Percentiles rank a stretch among this genome's conserved stretches.
phyloP scores from a whole-genome alignment of 108 stramenopile genomes.

The Bacterosira constricta region DNA sequence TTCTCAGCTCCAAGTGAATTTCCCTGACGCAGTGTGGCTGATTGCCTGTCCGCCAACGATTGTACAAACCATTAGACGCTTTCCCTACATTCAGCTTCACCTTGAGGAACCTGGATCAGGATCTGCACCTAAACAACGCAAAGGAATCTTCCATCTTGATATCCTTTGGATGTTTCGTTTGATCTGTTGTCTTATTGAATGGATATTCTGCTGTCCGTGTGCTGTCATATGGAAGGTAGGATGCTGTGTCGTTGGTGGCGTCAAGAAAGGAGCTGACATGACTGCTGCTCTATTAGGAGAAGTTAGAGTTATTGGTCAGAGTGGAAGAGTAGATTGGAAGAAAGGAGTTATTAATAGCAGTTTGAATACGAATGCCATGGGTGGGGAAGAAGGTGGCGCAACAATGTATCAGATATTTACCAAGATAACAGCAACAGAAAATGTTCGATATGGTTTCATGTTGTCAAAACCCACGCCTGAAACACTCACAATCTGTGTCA shows the following conservation, averaged over 20 bases:
- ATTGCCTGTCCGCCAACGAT: conserved; percentile 21
- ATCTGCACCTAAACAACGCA: neutral
- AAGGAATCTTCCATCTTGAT: conserved; percentile 25
- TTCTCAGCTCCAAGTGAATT: conserved; percentile 1
- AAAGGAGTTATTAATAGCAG: neutral
- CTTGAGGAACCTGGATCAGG: conserved; percentile 31
- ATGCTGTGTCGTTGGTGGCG: neutral
- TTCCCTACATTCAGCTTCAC: conserved; percentile 4
- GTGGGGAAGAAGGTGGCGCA: conserved; percentile 6
- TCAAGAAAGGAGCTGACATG: conserved; percentile 9
- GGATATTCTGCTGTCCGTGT: conserved; percentile 32
- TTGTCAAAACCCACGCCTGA: neutral
- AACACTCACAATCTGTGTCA: neutral
- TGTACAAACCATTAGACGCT: conserved; percentile 4
- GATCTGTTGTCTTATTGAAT: conserved; percentile 17
- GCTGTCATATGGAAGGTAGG: conserved; percentile 3
- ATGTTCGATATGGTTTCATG: neutral
- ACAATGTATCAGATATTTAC: neutral
- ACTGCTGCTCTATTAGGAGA: conserved; percentile 18
- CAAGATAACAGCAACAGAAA: neutral
- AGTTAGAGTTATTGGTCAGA: conserved; percentile 14
- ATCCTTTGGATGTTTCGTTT: conserved; percentile 25
- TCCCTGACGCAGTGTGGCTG: conserved; percentile 13
- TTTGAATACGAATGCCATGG: neutral
- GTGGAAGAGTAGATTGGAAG: conserved; percentile 8